These are phyloP conservation scores for Chlamydomonas incerta DNA, from an alignment of 139 green algal species.

Conservation along the genomic window DNA sequence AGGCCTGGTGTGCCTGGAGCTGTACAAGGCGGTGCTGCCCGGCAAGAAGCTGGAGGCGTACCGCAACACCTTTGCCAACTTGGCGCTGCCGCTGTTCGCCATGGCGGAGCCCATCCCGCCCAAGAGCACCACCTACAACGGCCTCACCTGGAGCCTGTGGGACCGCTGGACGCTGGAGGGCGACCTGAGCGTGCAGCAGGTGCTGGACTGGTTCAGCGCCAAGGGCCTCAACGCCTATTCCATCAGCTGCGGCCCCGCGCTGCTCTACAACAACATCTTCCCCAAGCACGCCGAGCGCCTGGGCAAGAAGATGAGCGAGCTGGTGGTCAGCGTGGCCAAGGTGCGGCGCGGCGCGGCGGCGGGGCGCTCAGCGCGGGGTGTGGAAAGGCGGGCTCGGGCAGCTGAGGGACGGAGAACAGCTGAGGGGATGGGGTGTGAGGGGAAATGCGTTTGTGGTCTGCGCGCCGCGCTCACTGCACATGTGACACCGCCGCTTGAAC, in stretches of 20 bases:
- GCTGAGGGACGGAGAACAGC: no score
- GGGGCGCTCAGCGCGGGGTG: no score
- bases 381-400: no score
- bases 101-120: constrained; percentile 94
- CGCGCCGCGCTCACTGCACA: no score
- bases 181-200: constrained; percentile 93
- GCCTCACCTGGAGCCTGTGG: constrained; percentile 95
- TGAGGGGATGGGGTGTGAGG: no score
- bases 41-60: constrained; percentile 85
- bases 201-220: constrained; percentile 94
- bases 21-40: constrained; percentile 92
- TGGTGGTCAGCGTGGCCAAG: constrained; percentile 89
- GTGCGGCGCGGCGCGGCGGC: no score
- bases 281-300: constrained; percentile 96
- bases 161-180: constrained; percentile 97
- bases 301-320: constrained; percentile 76
- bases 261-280: constrained; percentile 99
- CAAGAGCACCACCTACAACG: constrained; percentile 81
- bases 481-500: no score
- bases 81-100: constrained; percentile 97
- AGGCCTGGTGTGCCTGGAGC: constrained; percentile 96
- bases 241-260: constrained; percentile 90
- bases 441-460: no score
- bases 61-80: constrained; percentile 99
- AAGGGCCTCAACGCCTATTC: constrained; percentile 89